These are phyloP conservation scores for Boletales sp. DNA, from an alignment of 768 basidiomycete genomes.

Conservation along the genomic window DNA sequence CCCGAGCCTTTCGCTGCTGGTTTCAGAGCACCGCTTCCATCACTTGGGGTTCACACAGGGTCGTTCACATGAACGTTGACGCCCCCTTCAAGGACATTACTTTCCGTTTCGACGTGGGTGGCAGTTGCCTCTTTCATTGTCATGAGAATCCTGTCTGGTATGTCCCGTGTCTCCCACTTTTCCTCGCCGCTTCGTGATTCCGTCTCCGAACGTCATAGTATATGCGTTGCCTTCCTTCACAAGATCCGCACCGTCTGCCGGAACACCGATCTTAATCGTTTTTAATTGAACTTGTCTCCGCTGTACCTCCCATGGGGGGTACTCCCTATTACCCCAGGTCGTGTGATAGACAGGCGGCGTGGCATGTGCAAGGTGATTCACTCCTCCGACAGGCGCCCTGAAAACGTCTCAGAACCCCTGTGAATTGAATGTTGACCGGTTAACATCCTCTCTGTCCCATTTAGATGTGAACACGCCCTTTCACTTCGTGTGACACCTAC, in stretches of 20 bases:
- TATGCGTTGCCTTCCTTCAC: conserved; percentile 19
- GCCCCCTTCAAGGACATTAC: conserved; percentile 12
- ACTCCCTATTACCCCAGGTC: conserved; percentile 30
- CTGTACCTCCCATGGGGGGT: conserved; percentile 19
- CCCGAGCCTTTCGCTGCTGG: no score
- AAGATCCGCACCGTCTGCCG: conserved; percentile 21
- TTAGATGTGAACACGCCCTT: background rate
- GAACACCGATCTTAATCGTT: conserved; percentile 13
- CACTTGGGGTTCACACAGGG: conserved; percentile 1
- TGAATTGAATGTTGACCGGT: background rate
- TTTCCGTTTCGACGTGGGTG: conserved; percentile 6
- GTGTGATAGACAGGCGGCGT: conserved; percentile 18
- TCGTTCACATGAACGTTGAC: conserved; percentile 8
- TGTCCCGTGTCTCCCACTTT: conserved; percentile 5
- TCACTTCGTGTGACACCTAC: conserved; percentile 9
- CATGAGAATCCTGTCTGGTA: conserved; percentile 15
- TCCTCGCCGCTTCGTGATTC: conserved; percentile 10
- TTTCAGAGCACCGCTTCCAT: background rate
- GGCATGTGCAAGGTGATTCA: conserved; percentile 9
- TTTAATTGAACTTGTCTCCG: conserved; percentile 15
- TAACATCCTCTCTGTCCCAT: conserved; percentile 4
- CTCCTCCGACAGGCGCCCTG: conserved; percentile 1
- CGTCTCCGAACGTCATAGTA: conserved; percentile 15
- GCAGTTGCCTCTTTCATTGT: conserved; percentile 3
- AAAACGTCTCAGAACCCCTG: conserved; percentile 6